Evolutionary conservation across 2,329 filamentous ascomycete genomes (phyloP), one percentile per base, ranked within the genome.

Genomic region (Basipetospora sp.): DNA sequence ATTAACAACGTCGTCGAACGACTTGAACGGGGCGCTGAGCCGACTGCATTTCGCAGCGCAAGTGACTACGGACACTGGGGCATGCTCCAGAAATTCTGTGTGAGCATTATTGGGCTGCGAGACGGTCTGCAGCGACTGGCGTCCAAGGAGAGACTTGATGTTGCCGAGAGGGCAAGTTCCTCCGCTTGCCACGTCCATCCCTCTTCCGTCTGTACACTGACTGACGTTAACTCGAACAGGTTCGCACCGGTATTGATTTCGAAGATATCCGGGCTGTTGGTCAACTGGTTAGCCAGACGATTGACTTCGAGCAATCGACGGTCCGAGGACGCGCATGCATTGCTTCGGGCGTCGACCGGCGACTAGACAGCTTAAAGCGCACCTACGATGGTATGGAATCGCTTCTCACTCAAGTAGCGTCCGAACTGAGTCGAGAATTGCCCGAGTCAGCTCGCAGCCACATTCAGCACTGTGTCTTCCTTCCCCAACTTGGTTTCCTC

Each of bases 401-500:
- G 41, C 66, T 94, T 10, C 66, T 98, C 11, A 76, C 72, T 3
- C 58, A 74, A 38, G 73, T 85, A 2, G 76, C 77, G 4, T 62
- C 65, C 14, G 68, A 73, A n/a, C 63, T 94, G 40, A 70, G 71
- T 1, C 54, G 57, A 11, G 64, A 67, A 2, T 62, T 90, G 15
- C 79, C 86, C 1, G 63, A 69, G 42, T 67, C 68, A 64, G 64
- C 65, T 14, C 54, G 54, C 18, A 52, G 57, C 20, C 64, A 70
- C 42, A 58, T 78, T 11, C 63, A 68, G 25, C 87, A 87, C 39
- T 92, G 92, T 44, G 80, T 90, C 14, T 94, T 90, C 53, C 80
- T 93, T 43, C 88, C 87, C 1, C 86, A 94, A 49, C 72, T 94
- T 27, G 90, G 90, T 0, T 98, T 94, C 51, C 69, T 94, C 27